phyloP scores from a whole-genome alignment of 345 rosid species.

The Atalantia buxifolia region DNA sequence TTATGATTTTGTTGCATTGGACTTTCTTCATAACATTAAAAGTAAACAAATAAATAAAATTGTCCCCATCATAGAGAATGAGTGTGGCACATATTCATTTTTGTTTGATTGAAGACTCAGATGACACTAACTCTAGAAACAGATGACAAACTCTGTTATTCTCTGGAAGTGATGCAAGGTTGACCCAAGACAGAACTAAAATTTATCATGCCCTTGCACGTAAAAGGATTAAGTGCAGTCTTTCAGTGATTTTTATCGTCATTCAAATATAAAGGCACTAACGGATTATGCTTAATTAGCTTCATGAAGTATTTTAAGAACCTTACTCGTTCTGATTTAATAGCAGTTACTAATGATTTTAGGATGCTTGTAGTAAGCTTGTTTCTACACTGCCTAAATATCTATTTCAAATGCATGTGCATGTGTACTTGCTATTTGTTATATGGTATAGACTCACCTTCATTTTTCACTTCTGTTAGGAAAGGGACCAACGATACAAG shows the following conservation, averaged over 20 bases:
- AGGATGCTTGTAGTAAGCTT: background rate
- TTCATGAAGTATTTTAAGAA: background rate
- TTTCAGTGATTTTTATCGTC: background rate
- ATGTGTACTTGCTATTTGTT: background rate
- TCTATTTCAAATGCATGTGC: background rate
- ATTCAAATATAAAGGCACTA: background rate
- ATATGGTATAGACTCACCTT: slow-evolving; percentile 11
- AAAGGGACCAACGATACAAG: slow-evolving; percentile 93
- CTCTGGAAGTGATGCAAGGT: background rate
- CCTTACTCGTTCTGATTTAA: background rate
- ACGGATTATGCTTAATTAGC: background rate
- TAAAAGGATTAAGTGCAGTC: background rate
- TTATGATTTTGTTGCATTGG: background rate
- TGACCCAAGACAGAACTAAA: background rate
- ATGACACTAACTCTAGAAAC: background rate
- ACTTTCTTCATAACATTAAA: no score
- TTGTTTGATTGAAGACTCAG: background rate
- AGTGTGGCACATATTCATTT: background rate
- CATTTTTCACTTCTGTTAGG: slow-evolving; percentile 35
- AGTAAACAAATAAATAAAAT: no score
- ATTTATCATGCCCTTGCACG: background rate
- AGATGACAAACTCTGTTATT: background rate
- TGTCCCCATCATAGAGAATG: background rate
- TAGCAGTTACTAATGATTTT: background rate
- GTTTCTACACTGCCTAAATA: background rate